Conservation (phyloP, 495 filamentous ascomycete genomes). For the Cenococcum geophilum region DNA sequence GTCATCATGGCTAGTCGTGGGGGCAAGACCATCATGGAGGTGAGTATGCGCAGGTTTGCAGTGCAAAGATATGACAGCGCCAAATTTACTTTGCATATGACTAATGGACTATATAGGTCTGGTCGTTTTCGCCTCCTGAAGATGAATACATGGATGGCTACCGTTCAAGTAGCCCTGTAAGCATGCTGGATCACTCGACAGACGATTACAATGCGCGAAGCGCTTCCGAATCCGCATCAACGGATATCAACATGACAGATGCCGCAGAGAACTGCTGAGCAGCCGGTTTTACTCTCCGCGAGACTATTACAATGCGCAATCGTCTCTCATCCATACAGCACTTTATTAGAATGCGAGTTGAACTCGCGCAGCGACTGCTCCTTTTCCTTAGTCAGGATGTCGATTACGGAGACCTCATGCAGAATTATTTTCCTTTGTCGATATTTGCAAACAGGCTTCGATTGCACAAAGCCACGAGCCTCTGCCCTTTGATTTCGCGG, state of each 20-base stretch:
- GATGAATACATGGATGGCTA: slow-evolving; percentile 41
- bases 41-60: slow-evolving; percentile 40
- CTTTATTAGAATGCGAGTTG: no score
- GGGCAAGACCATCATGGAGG: slow-evolving; percentile 92
- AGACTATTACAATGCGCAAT: no score
- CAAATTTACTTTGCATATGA: neutral
- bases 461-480: neutral
- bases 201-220: slow-evolving; percentile 9
- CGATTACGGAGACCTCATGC: neutral
- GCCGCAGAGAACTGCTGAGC: slow-evolving; percentile 4
- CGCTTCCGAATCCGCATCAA: neutral
- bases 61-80: neutral
- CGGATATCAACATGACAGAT: slow-evolving; percentile 30
- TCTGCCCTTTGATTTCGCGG: neutral
- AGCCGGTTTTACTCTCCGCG: neutral
- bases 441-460: neutral
- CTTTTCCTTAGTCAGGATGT: neutral
- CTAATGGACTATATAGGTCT: slow-evolving; percentile 55
- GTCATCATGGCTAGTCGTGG: slow-evolving; percentile 87
- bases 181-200: slow-evolving; percentile 27
- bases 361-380: neutral
- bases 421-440: neutral
- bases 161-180: slow-evolving; percentile 30
- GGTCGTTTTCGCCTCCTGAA: slow-evolving; percentile 83
- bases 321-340: no score